These are phyloP conservation scores for Rhododendron kiyosumense DNA, from an alignment of 148 eudicot genomes.

Conservation along the genomic window DNA sequence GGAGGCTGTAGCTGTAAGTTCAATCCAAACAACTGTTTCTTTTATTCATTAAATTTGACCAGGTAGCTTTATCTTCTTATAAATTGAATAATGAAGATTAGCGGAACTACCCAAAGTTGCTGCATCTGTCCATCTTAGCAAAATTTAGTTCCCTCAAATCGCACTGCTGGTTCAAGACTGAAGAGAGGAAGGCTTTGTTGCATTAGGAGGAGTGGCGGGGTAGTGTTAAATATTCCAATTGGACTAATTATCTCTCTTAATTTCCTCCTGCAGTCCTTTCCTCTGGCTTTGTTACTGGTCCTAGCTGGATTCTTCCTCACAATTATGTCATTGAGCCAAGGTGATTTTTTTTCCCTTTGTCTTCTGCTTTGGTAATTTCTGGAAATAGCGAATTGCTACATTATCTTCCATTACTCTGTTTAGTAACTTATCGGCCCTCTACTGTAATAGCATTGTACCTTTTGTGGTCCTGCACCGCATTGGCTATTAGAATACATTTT, in stretches of 20 bases:
- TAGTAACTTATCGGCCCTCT: not conserved
- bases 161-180: not conserved
- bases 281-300: conserved; percentile 52
- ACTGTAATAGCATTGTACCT: not conserved
- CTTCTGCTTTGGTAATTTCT: not conserved
- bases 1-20: conserved; percentile 85
- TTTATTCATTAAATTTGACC: not conserved
- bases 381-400: not conserved
- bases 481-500: not conserved
- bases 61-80: not conserved
- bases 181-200: not conserved
- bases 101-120: not conserved
- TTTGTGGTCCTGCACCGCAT: no score
- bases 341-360: conserved; percentile 21
- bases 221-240: not conserved
- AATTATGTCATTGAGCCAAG: conserved; percentile 63
- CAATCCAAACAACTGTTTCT: not conserved
- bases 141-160: not conserved
- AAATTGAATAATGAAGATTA: not conserved
- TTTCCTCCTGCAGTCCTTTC: conserved; percentile 69
- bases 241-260: not conserved
- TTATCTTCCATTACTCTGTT: not conserved
- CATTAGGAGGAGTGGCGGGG: not conserved
- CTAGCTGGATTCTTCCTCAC: conserved; percentile 59
- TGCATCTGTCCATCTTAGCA: not conserved